Conservation (phyloP, 2,329 filamentous ascomycete species). For the Dendryphion nanum region DNA sequence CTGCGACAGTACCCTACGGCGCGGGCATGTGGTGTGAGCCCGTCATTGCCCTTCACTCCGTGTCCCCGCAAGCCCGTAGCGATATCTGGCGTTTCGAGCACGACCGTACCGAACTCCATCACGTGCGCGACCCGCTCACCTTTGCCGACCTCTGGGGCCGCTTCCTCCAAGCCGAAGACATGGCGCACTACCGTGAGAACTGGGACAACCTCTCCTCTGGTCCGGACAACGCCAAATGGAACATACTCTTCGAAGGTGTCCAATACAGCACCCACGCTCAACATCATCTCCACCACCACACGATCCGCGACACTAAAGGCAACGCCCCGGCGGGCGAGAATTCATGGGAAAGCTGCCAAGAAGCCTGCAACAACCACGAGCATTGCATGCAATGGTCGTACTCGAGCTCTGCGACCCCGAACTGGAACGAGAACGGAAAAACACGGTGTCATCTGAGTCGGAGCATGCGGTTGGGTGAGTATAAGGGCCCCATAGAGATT, state of each 20-base stretch:
- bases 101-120: constrained; percentile 18
- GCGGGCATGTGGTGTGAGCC: constrained; percentile 43
- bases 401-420: constrained; percentile 21
- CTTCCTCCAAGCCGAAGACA: constrained; percentile 28
- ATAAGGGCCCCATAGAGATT: constrained; percentile 11
- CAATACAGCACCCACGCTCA: constrained; percentile 1
- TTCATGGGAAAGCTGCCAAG: constrained; percentile 26
- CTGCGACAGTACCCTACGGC: constrained; percentile 39
- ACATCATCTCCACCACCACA: constrained; percentile 6
- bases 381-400: constrained; percentile 36
- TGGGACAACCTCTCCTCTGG: constrained; percentile 36
- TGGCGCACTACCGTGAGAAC: constrained; percentile 22
- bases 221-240: constrained; percentile 27
- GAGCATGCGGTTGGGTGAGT: constrained; percentile 25
- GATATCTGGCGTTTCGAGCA: constrained; percentile 49
- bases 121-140: constrained; percentile 15
- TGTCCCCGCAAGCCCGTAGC: constrained; percentile 42
- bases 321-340: constrained; percentile 21
- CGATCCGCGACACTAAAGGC: constrained; percentile 3
- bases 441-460: constrained; percentile 34
- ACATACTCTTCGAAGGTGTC: constrained; percentile 28
- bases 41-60: constrained; percentile 37
- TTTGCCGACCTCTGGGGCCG: constrained; percentile 27
- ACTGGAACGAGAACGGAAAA: constrained; percentile 31
- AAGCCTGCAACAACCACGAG: constrained; percentile 24